Evolutionary conservation across 2,329 filamentous ascomycete species (phyloP), one percentile per base, ranked within the genome.

Genomic region (Penicillium sp.): DNA sequence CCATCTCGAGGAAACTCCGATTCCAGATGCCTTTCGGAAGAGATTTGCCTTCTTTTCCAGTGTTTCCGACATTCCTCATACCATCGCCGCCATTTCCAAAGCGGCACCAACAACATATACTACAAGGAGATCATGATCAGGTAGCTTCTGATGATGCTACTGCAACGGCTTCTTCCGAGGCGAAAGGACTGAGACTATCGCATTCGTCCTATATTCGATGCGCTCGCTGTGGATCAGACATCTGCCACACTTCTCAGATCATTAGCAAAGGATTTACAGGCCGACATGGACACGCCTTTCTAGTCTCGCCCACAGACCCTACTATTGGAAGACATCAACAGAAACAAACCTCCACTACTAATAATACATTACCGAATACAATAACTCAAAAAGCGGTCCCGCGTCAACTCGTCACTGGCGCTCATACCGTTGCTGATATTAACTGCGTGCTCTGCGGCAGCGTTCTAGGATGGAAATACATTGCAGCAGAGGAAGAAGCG

Each of bases 211-310:
- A 81, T 66, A 77, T 87, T 23, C 80, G 79, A 63, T 87, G 84
- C 69, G 75, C 78, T 26, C 79, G 79, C 62, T 87, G 84, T 66
- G 79, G 82, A 42, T 73, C 81, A 11, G 81, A 86, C 64, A 75
- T 87, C 47, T 82, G 82, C 60, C 75, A 82, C 54, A 80, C 81
- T 16, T 77, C 77, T 5, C 82, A 84, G 60, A 85, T 86, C 57
- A 82, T 86, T 64, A 80, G 76, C 71, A 86, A 86, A 72, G 83
- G 83, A 54, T 87, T 87, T 70, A 86, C 82, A 23, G 84, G 84
- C 60, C 81, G 83, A 18, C 81, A 86, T 66, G 84, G 84, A 5
- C 81, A 83, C 56, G 84, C 84, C 43, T 86, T 85, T 68, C 81
- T 87, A 57, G 83, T 87, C 30, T 74, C 80, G 1, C 35, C 54